phyloP scores from a whole-genome alignment of 2,329 filamentous ascomycete genomes.

The Cladorrhinum sp. region DNA sequence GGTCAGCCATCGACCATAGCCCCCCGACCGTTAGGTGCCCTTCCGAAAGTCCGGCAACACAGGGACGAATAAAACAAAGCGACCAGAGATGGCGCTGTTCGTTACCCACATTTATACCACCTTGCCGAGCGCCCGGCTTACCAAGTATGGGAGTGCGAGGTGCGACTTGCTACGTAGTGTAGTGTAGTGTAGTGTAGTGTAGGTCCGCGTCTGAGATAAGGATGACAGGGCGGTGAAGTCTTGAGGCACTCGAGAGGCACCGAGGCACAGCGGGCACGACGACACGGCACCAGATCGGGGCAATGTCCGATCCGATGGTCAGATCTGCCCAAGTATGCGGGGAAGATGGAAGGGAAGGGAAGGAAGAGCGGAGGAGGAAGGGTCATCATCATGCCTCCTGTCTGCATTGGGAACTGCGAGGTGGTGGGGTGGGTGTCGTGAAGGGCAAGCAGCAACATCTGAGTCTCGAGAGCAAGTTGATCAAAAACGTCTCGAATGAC shows the following conservation, averaged over 20 bases:
- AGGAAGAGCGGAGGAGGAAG: neutral
- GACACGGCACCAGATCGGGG: slow-evolving; percentile 12
- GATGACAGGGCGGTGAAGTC: neutral
- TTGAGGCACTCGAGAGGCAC: neutral
- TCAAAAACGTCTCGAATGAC: neutral
- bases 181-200: neutral
- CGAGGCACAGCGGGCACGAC: slow-evolving; percentile 4
- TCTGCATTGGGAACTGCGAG: too few relatives aligned
- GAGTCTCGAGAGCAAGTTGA: neutral
- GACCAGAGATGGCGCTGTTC: neutral
- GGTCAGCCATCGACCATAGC: neutral
- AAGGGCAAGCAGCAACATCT: neutral
- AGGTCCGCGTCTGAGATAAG: neutral
- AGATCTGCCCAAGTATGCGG: slow-evolving; percentile 7
- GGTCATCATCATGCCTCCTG: neutral
- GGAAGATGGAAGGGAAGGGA: neutral
- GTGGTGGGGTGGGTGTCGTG: neutral
- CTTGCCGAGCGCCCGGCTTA: neutral
- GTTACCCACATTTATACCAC: neutral
- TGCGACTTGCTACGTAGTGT: neutral
- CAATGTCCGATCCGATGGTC: slow-evolving; percentile 9
- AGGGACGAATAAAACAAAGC: neutral
- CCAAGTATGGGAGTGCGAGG: neutral
- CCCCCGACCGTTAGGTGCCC: neutral
- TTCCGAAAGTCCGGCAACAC: neutral